Percentiles rank a stretch among this genome's conserved stretches.
Conservation (phyloP, 495 filamentous ascomycete species). For the Annulohypoxylon bovei region DNA sequence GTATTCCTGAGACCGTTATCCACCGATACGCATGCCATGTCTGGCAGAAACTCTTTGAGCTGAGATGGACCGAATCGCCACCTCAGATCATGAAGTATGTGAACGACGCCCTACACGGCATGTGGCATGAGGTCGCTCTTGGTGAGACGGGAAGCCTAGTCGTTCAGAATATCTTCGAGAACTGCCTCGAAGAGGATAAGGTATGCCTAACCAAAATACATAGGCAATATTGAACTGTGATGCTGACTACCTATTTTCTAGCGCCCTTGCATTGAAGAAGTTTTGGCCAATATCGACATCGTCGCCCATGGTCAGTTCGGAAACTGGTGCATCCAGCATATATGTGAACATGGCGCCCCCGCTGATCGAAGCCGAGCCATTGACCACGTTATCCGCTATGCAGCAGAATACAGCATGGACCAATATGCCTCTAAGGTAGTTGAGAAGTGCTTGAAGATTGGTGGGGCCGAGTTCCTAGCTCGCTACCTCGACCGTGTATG, state of each 20-base stretch:
- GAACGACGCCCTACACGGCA: slow-evolving; percentile 92
- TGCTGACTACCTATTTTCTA: slow-evolving; percentile 56
- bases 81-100: slow-evolving; percentile 99
- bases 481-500: slow-evolving; percentile 95
- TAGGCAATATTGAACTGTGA: slow-evolving; percentile 12
- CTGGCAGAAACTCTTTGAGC: slow-evolving; percentile 99
- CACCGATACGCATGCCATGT: slow-evolving; percentile 99
- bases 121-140: slow-evolving; percentile 98
- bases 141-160: slow-evolving; percentile 98
- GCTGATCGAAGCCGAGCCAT: slow-evolving; percentile 91
- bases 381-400: slow-evolving; percentile 92
- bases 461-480: slow-evolving; percentile 86
- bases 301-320: slow-evolving; percentile 99
- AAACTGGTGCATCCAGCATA: slow-evolving; percentile 99
- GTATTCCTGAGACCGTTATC: slow-evolving; percentile 97
- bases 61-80: slow-evolving; percentile 92
- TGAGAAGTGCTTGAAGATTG: slow-evolving; percentile 98
- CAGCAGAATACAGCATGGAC: slow-evolving; percentile 97
- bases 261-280: slow-evolving; percentile 97
- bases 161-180: slow-evolving; percentile 99
- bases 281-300: slow-evolving; percentile 90
- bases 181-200: slow-evolving; percentile 98
- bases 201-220: slow-evolving; percentile 55
- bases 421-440: slow-evolving; percentile 99
- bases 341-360: slow-evolving; percentile 95